Base-by-base conservation (phyloP, 164 flowering plant genomes). In the Berberis thunbergii region DNA sequence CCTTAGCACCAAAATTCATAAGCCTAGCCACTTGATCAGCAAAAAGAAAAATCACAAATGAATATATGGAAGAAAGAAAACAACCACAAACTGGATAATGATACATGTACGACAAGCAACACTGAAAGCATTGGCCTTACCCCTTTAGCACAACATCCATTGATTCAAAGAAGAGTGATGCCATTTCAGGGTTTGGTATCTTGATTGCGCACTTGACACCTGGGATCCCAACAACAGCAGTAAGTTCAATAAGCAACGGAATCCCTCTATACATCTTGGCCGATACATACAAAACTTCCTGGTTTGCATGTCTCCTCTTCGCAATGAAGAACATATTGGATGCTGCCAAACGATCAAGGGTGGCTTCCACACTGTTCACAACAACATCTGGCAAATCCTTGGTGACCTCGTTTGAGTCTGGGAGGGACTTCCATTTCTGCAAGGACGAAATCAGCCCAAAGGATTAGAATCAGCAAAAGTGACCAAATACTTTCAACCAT, bases 351-450 rank as follows among this genome's bases (percentile, higher is more conserved):
- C 66, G 76, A 62, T 89, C 96, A 6, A 91, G 77, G 4, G 90
- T 86, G 61, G 84, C 78, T 56, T 91, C 96, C 26, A 85, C 79
- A 58, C 84, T 86, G 70, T 72, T 85, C 64, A 91, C 66, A 57
- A 79, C 80, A 54, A 76, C 64, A 4, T 74, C 83, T 11, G 90
- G 85, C 58, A 89, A 76, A 44, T 89, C 96, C 74, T 72, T 87
- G 12, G 79, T 71, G 9, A 87, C 83, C 79, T 94, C 99, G 59
- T 89, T 89, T 56, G 97, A 75, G 73, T 94, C 97, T 1, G 97
- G 99, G 6, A 94, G 85, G 40, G 96, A 83, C 77, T 90, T 91
- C 99, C 99, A 91, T 63, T 93, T 89, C 99, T 90, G 85, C 68
- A 65, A 59, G 45, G 57, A 45, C 40, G 12, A 46, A 2, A n/a